Conservation (phyloP, 768 basidiomycete genomes). For the Chalciporus chontae region DNA sequence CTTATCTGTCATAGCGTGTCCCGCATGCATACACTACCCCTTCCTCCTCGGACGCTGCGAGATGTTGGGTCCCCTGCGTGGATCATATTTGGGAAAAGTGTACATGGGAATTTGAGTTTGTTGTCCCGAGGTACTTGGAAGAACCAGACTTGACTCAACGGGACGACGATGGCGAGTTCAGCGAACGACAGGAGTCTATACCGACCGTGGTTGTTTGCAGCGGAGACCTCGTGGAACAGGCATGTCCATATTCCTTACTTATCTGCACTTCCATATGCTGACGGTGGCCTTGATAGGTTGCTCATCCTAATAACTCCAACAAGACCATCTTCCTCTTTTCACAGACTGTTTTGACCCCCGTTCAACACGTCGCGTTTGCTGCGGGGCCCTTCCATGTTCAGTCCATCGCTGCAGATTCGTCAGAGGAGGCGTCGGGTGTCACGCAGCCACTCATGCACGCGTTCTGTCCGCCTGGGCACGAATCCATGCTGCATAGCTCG, state of each 20-base stretch:
- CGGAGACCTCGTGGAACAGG: constrained; percentile 94
- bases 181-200: constrained; percentile 52
- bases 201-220: constrained; percentile 91
- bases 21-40: constrained; percentile 92
- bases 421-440: constrained; percentile 59
- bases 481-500: constrained; percentile 64
- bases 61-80: constrained; percentile 98
- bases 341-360: constrained; percentile 82
- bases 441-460: constrained; percentile 80
- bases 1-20: constrained; percentile 57
- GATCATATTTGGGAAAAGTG: constrained; percentile 95
- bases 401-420: constrained; percentile 60
- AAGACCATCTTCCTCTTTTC: constrained; percentile 94
- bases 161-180: constrained; percentile 40
- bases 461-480: constrained; percentile 90
- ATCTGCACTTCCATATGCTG: constrained; percentile 1
- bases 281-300: constrained; percentile 50
- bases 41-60: constrained; percentile 84
- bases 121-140: constrained; percentile 82
- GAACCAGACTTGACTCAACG: constrained; percentile 39
- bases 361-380: constrained; percentile 95
- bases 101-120: constrained; percentile 97
- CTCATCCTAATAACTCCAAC: constrained; percentile 89
- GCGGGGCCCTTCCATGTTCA: constrained; percentile 90
- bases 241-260: constrained; percentile 32